Conservation (phyloP, 371 early-diverging fungal genomes). For the Mucor indicus region DNA sequence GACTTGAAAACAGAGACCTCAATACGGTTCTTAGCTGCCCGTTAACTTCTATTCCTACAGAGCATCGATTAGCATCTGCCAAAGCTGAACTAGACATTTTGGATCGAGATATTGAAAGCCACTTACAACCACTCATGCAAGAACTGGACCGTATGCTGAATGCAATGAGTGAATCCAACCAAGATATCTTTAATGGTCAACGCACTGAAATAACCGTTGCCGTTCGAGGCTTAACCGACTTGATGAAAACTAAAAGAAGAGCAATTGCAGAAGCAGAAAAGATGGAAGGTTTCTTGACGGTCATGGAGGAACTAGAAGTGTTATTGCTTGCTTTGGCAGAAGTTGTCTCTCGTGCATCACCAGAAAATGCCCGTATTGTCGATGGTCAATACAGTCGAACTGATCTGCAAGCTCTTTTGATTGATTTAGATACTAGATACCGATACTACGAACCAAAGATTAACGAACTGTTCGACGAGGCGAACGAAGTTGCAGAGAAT, state of each 20-base stretch:
- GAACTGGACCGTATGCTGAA: slow-evolving; percentile 40
- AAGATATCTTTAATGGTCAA: slow-evolving; percentile 38
- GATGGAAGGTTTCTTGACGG: slow-evolving; percentile 42
- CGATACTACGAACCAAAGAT: slow-evolving; percentile 55
- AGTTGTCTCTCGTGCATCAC: slow-evolving; percentile 42
- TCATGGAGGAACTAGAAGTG: slow-evolving; percentile 48
- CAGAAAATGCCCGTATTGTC: slow-evolving; percentile 26
- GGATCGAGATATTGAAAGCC: slow-evolving; percentile 43
- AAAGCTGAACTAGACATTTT: slow-evolving; percentile 37
- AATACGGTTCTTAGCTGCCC: slow-evolving; percentile 30
- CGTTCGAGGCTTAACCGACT: slow-evolving; percentile 26
- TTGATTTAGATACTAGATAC: slow-evolving; percentile 56
- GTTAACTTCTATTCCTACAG: slow-evolving; percentile 38
- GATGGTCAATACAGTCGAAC: slow-evolving; percentile 38
- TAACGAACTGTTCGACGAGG: slow-evolving; percentile 46
- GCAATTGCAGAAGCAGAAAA: slow-evolving; percentile 41
- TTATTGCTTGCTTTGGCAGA: slow-evolving; percentile 41
- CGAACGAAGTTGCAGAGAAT: slow-evolving; percentile 37
- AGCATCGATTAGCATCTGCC: slow-evolving; percentile 36
- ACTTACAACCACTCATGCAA: slow-evolving; percentile 31
- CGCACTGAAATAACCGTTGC: slow-evolving; percentile 42
- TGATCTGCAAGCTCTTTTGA: slow-evolving; percentile 53
- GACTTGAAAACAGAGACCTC: slow-evolving; percentile 19
- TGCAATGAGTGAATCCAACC: slow-evolving; percentile 9
- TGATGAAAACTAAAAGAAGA: slow-evolving; percentile 36